Evolutionary conservation across 1,139 yeast species (phyloP), one percentile per base, ranked within the genome.

Genomic region (Zygosaccharomyces sapae): DNA sequence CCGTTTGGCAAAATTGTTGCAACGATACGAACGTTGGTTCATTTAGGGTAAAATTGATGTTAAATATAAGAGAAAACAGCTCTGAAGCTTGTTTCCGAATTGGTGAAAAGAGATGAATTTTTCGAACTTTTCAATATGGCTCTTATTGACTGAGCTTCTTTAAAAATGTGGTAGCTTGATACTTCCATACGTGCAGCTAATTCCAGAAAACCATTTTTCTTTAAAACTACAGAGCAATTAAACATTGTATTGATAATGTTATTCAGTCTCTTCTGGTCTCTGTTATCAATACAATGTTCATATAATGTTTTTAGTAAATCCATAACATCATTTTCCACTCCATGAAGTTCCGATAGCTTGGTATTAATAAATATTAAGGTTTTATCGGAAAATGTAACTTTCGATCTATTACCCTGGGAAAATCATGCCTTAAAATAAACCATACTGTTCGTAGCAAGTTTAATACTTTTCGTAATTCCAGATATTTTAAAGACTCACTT

Each of bases 231-330:
- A 29, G 57, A 62, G 6, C 53, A 45, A 45, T 68, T 68, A 37
- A 62, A 68, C 8, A 61, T 48, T 12, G 69, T 51, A 44, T 63
- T 69, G 3, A 66, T 58, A 3, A 69, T 47, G 47, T 68, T 68
- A 8, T 53, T 52, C 19, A 67, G 33, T 43, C 70, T 56, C 45
- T 65, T 63, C 18, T 38, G 43, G 19, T 67, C 68, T 5, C 48
- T 37, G 7, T 40, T 38, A 18, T 45, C 43, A 5, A 57, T 38
- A 41, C 61, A 56, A 35, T 50, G 48, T 5, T 55, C 53, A 18
- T 51, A 42, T 12, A 58, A 39, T 7, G 18, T 9, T 5, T 37
- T 36, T 13, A 56, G 30, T 8, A 52, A 18, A 1, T 42, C 33
- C 5, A 45, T 36, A 8, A 46, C 30, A 5, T 37, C 41, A n/a